Percentiles rank a stretch among this genome's conserved stretches.
Evolutionary conservation across 148 eudicot species (phyloP).

Genomic region (Dianthus caryophyllus): DNA sequence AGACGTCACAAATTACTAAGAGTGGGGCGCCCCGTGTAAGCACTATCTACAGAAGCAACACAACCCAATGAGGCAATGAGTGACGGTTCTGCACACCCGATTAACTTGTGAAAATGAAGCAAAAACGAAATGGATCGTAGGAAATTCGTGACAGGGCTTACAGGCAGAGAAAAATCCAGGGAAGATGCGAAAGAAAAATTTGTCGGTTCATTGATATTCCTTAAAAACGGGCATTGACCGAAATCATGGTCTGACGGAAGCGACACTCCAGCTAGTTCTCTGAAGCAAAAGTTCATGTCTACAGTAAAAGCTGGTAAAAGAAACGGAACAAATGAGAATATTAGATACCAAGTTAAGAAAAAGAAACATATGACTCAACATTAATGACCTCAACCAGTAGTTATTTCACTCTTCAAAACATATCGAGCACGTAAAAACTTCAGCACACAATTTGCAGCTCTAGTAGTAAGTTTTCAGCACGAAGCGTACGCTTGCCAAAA

Average conservation of each 20-base stretch:
- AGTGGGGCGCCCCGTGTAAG: neutral
- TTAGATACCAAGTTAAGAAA: neutral
- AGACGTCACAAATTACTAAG: neutral
- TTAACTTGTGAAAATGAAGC: neutral
- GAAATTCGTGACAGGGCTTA: constrained; percentile 34
- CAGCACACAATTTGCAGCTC: neutral
- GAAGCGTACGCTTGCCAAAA: neutral
- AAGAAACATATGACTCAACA: neutral
- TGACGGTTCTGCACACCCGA: neutral
- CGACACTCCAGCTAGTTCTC: constrained; percentile 45
- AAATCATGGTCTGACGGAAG: constrained; percentile 46
- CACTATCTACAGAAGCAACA: neutral
- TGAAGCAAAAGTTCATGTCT: constrained; percentile 59
- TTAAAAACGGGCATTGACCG: constrained; percentile 72
- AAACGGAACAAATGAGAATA: constrained; percentile 10
- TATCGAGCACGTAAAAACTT: neutral
- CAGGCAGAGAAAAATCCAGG: constrained; percentile 58
- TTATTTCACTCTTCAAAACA: neutral
- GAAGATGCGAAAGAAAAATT: constrained; percentile 69
- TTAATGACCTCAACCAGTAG: neutral
- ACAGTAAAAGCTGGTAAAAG: constrained; percentile 5
- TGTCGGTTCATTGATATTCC: constrained; percentile 86
- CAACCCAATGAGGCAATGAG: no score
- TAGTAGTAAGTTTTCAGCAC: neutral
- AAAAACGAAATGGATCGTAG: neutral